Evolutionary conservation across 73 alveolate species (phyloP), one percentile per base, ranked within the genome.

Genomic region (Halteria grandinella): DNA sequence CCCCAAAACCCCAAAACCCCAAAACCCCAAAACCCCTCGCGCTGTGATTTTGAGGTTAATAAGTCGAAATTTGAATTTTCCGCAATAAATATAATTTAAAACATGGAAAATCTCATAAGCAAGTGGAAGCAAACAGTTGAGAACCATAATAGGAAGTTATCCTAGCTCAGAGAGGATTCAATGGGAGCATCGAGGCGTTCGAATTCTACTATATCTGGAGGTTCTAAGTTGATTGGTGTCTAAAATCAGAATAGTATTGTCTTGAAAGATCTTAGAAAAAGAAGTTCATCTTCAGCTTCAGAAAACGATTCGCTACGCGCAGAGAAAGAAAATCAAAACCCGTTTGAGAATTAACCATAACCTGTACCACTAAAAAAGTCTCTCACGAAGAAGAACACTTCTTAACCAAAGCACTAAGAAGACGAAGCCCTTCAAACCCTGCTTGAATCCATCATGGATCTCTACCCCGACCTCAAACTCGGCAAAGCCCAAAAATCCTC

Each of bases 51-150:
- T n/a, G n/a, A n/a, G n/a, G n/a, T n/a, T n/a, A n/a, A n/a, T n/a
- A n/a, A n/a, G n/a, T n/a, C n/a, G n/a, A n/a, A n/a, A n/a, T n/a
- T n/a, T n/a, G n/a, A n/a, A n/a, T n/a, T n/a, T n/a, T n/a, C n/a
- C n/a, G n/a, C n/a, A n/a, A n/a, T n/a, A n/a, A n/a, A n/a, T n/a
- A n/a, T n/a, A n/a, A n/a, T n/a, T n/a, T n/a, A n/a, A n/a, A 57
- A 39, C 36, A 62, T 62, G 78, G 78, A 62, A 25, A 39, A 62
- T 39, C n/a, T 62, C 32, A 62, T 62, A 21, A 62, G 43, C 27
- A 36, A 52, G 45, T 62, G 78, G 78, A 62, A 62, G 45, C 44
- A 62, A 41, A 62, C 78, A 11, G 78, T 62, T 2, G 78, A 62
- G 40, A 62, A 62, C 27, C 78, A 62, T 25, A 62, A 62, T 41